Conservation (phyloP, 108 stramenopile species). For the Nitzschia sp. region DNA sequence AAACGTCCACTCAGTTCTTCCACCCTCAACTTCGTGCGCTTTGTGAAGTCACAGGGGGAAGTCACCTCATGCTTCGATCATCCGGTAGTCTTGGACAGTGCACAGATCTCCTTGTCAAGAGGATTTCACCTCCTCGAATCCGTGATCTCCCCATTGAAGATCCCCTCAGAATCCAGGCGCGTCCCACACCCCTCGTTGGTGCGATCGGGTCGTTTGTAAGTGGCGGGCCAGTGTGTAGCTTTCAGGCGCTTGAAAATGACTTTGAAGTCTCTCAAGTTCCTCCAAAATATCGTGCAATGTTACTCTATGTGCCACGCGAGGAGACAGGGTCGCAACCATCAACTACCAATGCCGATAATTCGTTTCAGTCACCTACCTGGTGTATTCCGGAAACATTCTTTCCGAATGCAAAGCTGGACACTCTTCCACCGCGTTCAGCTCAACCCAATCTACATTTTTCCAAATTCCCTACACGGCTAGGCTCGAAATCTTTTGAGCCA, state of each 20-base stretch:
- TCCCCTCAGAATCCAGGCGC: constrained; percentile 38
- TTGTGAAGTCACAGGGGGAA: constrained; percentile 84
- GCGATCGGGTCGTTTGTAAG: constrained; percentile 54
- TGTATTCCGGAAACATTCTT: constrained; percentile 78
- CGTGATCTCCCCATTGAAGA: constrained; percentile 42
- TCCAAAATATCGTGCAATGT: constrained; percentile 60
- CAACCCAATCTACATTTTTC: constrained; percentile 69
- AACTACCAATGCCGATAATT: background rate
- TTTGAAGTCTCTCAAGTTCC: constrained; percentile 29
- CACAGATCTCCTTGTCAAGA: constrained; percentile 38
- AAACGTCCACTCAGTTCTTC: constrained; percentile 45
- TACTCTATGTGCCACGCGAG: constrained; percentile 54
- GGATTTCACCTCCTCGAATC: constrained; percentile 55
- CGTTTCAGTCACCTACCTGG: constrained; percentile 61
- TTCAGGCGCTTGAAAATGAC: constrained; percentile 66
- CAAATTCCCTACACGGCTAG: constrained; percentile 57
- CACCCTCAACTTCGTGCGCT: constrained; percentile 69
- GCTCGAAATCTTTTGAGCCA: constrained; percentile 68
- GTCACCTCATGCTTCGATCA: constrained; percentile 51
- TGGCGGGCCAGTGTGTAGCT: constrained; percentile 70
- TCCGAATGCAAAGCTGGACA: constrained; percentile 71
- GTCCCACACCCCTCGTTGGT: constrained; percentile 6
- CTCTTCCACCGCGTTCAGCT: constrained; percentile 69
- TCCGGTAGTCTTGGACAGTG: constrained; percentile 39
- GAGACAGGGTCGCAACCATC: constrained; percentile 4